phyloP scores from a whole-genome alignment of 495 filamentous ascomycete genomes.

The Lophiostoma macrostomum region DNA sequence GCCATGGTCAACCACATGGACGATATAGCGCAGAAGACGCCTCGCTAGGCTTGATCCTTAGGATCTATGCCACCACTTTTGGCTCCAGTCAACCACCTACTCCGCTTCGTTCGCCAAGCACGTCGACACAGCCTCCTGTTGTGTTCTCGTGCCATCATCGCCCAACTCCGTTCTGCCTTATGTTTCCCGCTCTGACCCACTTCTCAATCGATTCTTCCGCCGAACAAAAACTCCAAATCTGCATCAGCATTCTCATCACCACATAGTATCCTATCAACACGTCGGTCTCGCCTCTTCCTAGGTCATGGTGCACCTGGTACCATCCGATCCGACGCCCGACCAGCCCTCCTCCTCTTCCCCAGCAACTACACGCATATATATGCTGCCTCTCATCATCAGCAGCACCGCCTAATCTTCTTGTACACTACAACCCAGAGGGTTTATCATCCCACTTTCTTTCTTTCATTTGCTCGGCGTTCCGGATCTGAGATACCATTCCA shows the following conservation, averaged over 20 bases:
- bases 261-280: background rate
- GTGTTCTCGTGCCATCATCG: conserved; percentile 12
- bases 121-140: conserved; percentile 9
- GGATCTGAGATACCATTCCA: conserved; percentile 24
- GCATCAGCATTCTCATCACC: background rate
- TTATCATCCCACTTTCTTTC: background rate
- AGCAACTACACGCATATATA: too few species aligned
- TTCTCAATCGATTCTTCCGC: too few species aligned
- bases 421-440: conserved; percentile 22
- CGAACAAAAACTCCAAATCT: conserved; percentile 6
- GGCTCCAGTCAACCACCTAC: background rate
- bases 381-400: background rate
- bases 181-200: conserved; percentile 29
- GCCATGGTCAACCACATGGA: conserved; percentile 84
- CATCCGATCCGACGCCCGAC: too few species aligned
- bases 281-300: background rate
- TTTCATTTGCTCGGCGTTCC: conserved; percentile 10
- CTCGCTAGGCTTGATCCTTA: conserved; percentile 14
- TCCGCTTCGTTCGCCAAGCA: background rate
- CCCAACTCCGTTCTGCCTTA: too few species aligned
- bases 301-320: too few species aligned
- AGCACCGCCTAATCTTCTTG: conserved; percentile 17
- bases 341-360: too few species aligned
- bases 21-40: conserved; percentile 19
- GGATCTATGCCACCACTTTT: conserved; percentile 34